Percentiles rank a stretch among this genome's conserved stretches.
Evolutionary conservation across 306 rosid genomes (phyloP).

Genomic region (Boehmeria nivea): DNA sequence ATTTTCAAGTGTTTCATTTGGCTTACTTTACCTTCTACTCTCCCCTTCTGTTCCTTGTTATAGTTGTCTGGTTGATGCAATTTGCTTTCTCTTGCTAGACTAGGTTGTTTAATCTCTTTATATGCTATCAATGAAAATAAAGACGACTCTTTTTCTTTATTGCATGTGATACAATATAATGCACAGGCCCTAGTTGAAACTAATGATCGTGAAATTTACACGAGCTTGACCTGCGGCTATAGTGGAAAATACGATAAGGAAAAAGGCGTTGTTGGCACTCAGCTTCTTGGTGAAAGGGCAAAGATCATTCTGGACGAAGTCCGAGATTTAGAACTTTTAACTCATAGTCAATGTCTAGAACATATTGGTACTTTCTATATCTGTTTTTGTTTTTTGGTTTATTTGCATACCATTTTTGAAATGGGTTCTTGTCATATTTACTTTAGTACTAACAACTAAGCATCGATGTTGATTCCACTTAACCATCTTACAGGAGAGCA

Average conservation of each 20-base stretch:
- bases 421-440: constrained; percentile 10
- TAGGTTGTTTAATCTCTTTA: too few relatives aligned
- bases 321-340: constrained; percentile 50
- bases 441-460: constrained; percentile 1
- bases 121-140: too few relatives aligned
- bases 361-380: constrained; percentile 56
- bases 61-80: too few relatives aligned
- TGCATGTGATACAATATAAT: too few relatives aligned
- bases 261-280: constrained; percentile 85
- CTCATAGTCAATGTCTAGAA: constrained; percentile 63
- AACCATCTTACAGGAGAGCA: constrained; percentile 53
- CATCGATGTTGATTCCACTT: constrained; percentile 18
- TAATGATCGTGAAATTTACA: constrained; percentile 65
- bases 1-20: too few relatives aligned
- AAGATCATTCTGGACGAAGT: constrained; percentile 77
- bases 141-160: too few relatives aligned
- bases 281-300: constrained; percentile 83
- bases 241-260: constrained; percentile 52
- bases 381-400: constrained; percentile 10
- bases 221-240: constrained; percentile 61
- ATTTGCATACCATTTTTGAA: background rate
- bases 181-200: constrained; percentile 77
- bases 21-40: too few relatives aligned
- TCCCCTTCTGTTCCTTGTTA: too few relatives aligned
- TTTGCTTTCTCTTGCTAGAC: too few relatives aligned